Conservation (phyloP, 1,284 basidiomycete species). For the Trametes polyzona region DNA sequence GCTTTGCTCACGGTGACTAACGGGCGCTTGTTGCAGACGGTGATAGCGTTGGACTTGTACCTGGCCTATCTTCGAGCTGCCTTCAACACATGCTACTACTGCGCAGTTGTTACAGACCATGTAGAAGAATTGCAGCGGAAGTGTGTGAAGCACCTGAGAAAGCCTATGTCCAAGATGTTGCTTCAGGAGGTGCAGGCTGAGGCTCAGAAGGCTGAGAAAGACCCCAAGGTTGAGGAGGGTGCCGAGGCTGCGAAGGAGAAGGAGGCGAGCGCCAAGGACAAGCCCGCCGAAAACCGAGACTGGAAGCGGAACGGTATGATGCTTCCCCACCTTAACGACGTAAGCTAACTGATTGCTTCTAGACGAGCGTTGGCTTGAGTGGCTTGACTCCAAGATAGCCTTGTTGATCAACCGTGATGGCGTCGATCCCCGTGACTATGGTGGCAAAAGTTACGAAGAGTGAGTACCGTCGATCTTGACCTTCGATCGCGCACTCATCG, state of each 20-base stretch:
- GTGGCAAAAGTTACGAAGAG: constrained; percentile 89
- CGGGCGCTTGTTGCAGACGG: constrained; percentile 48
- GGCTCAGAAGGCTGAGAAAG: constrained; percentile 45
- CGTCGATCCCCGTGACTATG: constrained; percentile 85
- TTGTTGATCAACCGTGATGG: constrained; percentile 74
- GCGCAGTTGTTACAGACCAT: constrained; percentile 88
- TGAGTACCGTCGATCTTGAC: constrained; percentile 48
- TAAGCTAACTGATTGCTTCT: constrained; percentile 12
- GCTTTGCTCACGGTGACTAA: constrained; percentile 3
- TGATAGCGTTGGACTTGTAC: constrained; percentile 82
- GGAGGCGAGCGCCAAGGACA: constrained; percentile 41
- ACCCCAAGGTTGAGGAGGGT: constrained; percentile 45
- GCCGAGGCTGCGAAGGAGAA: constrained; percentile 40
- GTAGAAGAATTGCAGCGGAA: constrained; percentile 92
- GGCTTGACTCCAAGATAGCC: constrained; percentile 83
- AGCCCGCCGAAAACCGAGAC: constrained; percentile 52
- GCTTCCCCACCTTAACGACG: neutral
- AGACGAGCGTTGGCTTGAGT: constrained; percentile 89
- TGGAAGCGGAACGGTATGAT: constrained; percentile 71
- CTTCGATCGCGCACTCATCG: constrained; percentile 10
- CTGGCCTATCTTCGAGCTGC: constrained; percentile 83
- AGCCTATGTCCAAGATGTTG: constrained; percentile 61
- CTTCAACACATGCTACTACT: constrained; percentile 95
- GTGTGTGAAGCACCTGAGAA: constrained; percentile 89
- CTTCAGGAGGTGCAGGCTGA: constrained; percentile 60